Evolutionary conservation across 768 basidiomycete genomes (phyloP).

Genomic region (Chalciporus sphaerocephalus): DNA sequence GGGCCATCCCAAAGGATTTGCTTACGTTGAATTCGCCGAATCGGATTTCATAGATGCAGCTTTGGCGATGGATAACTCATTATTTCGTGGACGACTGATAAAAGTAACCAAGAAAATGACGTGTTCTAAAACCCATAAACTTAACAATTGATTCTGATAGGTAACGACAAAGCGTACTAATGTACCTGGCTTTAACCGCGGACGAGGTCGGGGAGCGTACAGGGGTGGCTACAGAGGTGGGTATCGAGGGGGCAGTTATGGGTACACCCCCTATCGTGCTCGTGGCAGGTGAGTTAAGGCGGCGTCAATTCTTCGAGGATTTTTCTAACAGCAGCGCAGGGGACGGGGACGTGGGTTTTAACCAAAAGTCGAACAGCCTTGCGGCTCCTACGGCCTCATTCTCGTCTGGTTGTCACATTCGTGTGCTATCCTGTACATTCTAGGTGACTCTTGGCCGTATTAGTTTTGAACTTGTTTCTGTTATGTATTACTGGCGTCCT

Average conservation of each 20-base stretch:
- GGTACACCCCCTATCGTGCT: slow-evolving; percentile 52
- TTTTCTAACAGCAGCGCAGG: slow-evolving; percentile 33
- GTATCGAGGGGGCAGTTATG: slow-evolving; percentile 49
- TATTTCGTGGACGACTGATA: slow-evolving; percentile 89
- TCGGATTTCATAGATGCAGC: slow-evolving; percentile 88
- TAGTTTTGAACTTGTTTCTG: slow-evolving; percentile 19
- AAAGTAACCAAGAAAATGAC: slow-evolving; percentile 54
- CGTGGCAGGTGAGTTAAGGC: slow-evolving; percentile 64
- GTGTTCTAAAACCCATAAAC: neutral
- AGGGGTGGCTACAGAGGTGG: slow-evolving; percentile 62
- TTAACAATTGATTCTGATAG: slow-evolving; percentile 37
- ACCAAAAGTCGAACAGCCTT: slow-evolving; percentile 19
- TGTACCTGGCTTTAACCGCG: slow-evolving; percentile 85
- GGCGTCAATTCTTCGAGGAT: neutral
- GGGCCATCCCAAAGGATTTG: slow-evolving; percentile 98
- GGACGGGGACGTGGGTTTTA: slow-evolving; percentile 71
- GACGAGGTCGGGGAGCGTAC: slow-evolving; percentile 70
- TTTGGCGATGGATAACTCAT: slow-evolving; percentile 89
- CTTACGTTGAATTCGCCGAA: slow-evolving; percentile 98
- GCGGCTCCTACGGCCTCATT: slow-evolving; percentile 15
- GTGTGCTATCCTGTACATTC: slow-evolving; percentile 8
- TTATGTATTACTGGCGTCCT: slow-evolving; percentile 24
- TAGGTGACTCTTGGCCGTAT: slow-evolving; percentile 8
- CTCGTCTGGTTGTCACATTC: slow-evolving; percentile 5
- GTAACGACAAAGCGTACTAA: slow-evolving; percentile 96